Base-by-base conservation (phyloP, 768 basidiomycete genomes). In the Podaxis pistillaris region DNA sequence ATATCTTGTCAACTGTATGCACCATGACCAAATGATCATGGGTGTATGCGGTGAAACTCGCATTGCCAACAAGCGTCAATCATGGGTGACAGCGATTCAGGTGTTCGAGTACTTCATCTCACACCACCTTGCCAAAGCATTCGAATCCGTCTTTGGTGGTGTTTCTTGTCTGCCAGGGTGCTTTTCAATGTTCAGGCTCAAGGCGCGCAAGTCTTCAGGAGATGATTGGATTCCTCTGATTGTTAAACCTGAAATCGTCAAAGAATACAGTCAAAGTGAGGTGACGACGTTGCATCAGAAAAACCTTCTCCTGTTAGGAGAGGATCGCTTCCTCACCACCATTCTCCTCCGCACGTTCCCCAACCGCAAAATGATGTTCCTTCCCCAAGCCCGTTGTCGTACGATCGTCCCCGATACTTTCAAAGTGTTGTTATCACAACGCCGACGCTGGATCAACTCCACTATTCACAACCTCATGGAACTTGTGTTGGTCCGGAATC, bases 401-500 rank as follows among this genome's bases (percentile, higher is more conserved):
- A 99, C 97, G 26, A 86, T 99, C 69, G 97, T 94, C 22, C 97
- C 97, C 5, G 96, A 99, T 72, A 94, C 94, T 0, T 98, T 99
- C 77, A 79, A 83, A 26, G 85, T 98, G 28, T 83, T 99, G 50
- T 85, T 99, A 19, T 98, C 97, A 0, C 97, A 99, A 73, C 93
- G 97, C 36, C 89, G 97, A 19, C 89, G 97, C 61, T 99, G 97
- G 97, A 98, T 99, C 79, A 98, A 98, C 75, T 98, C 96, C 15
- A 98, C 97, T 0, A 93, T 99, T 56, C 97, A 98, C 80, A 98
- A 99, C 74, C 86, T 99, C 56, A 98, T 98, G 95, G 97, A 99
- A 74, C 89, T 99, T 41, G 93, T 98, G 38, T 87, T 93, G 64
- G 97, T 99, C 44, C 93, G 92, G 67, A 94, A 99, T 72, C 84